Percentiles rank a stretch among this genome's conserved stretches.
These are phyloP conservation scores for Heterobasidion annosum DNA, from an alignment of 1,284 basidiomycete species.

Conservation along the genomic window DNA sequence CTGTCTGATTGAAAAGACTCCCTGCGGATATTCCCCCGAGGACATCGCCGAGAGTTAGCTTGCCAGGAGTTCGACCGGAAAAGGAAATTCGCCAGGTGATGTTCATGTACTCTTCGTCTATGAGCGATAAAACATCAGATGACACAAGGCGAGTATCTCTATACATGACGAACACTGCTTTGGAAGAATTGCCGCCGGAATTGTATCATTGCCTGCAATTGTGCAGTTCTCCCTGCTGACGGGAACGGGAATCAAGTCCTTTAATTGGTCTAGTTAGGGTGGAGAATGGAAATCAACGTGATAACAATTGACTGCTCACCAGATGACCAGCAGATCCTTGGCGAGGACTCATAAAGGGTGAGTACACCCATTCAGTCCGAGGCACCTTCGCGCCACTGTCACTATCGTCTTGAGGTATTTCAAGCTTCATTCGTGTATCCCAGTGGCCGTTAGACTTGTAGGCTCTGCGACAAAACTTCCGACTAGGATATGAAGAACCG, in stretches of 20 bases:
- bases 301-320: neutral
- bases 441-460: neutral
- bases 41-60: too few species aligned
- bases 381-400: neutral
- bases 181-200: neutral
- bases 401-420: neutral
- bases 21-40: neutral
- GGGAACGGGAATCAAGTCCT: neutral
- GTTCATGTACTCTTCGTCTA: neutral
- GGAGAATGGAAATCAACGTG: too few species aligned
- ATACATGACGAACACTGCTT: too few species aligned
- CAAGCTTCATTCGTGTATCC: neutral
- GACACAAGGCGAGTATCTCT: too few species aligned
- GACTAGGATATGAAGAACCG: neutral
- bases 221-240: neutral
- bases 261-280: too few species aligned
- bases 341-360: neutral
- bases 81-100: neutral
- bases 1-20: neutral
- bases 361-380: neutral
- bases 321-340: neutral
- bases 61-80: neutral
- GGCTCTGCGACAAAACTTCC: neutral
- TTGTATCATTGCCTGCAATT: neutral
- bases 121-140: neutral